Percentiles rank a stretch among this genome's conserved stretches.
Evolutionary conservation across 768 basidiomycete genomes (phyloP).

Genomic region (Podaxis sp.): DNA sequence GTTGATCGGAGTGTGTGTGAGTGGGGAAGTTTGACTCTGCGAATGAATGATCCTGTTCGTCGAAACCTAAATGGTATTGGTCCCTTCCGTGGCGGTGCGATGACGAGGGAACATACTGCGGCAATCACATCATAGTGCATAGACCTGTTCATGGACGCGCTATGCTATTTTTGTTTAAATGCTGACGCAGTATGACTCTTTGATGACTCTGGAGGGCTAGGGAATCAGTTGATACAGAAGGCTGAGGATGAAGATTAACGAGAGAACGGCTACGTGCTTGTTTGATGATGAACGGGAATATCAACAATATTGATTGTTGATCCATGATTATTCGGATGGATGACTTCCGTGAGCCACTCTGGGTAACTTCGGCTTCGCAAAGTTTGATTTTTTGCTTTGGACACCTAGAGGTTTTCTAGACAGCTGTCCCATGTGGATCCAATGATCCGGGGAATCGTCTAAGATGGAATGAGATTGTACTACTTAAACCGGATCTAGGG

Average conservation of each 20-base stretch:
- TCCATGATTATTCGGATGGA: no score
- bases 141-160: not conserved
- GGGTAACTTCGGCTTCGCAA: no score
- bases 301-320: no score
- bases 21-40: not conserved
- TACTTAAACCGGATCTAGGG: no score
- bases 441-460: not conserved
- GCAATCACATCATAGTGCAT: not conserved
- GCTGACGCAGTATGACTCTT: not conserved
- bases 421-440: not conserved
- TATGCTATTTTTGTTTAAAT: not conserved
- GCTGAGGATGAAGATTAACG: not conserved
- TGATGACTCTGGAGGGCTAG: not conserved
- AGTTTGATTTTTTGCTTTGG: no score
- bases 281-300: not conserved
- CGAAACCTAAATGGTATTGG: not conserved
- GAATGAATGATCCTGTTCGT: not conserved
- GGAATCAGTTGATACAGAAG: not conserved
- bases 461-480: not conserved
- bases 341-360: no score
- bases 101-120: not conserved
- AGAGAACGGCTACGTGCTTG: not conserved
- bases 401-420: no score
- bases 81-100: not conserved
- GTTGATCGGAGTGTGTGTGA: slow-evolving; percentile 3